phyloP scores from a whole-genome alignment of 108 stramenopile species.

The Mediolabrus comicus region DNA sequence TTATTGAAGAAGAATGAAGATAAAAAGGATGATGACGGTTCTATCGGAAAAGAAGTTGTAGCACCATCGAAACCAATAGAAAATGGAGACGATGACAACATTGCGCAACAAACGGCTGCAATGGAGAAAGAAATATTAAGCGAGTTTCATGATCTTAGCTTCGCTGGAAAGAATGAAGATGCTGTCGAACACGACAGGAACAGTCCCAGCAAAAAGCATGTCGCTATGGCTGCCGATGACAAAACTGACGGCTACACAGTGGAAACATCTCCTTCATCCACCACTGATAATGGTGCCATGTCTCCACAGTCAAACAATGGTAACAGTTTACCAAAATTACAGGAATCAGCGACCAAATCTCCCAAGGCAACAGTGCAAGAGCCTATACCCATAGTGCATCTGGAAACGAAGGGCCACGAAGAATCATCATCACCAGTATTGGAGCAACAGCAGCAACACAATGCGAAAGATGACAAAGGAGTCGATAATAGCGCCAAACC shows the following conservation, averaged over 20 bases:
- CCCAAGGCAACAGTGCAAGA: neutral
- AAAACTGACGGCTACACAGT: conserved; percentile 3
- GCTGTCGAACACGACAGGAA: neutral
- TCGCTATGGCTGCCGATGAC: neutral
- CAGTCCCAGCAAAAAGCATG: neutral
- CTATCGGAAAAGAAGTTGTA: neutral
- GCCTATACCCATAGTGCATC: neutral
- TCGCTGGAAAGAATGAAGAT: neutral
- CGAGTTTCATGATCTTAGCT: conserved; percentile 39
- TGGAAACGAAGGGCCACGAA: neutral
- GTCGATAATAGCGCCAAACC: neutral
- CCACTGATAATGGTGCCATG: neutral
- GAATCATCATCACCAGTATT: neutral
- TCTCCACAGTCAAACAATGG: neutral
- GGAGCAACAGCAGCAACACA: neutral
- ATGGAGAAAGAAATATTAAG: conserved; percentile 32
- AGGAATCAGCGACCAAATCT: neutral
- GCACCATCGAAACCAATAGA: conserved; percentile 2
- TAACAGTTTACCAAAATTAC: neutral
- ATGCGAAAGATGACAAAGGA: neutral
- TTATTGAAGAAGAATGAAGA: conserved; percentile 33
- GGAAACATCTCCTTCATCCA: conserved; percentile 4
- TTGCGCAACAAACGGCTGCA: conserved; percentile 15
- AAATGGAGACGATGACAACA: conserved; percentile 13
- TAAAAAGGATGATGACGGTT: neutral